Conservation (phyloP, 2,329 filamentous ascomycete species). For the Arthrobotrys entomopaga region DNA sequence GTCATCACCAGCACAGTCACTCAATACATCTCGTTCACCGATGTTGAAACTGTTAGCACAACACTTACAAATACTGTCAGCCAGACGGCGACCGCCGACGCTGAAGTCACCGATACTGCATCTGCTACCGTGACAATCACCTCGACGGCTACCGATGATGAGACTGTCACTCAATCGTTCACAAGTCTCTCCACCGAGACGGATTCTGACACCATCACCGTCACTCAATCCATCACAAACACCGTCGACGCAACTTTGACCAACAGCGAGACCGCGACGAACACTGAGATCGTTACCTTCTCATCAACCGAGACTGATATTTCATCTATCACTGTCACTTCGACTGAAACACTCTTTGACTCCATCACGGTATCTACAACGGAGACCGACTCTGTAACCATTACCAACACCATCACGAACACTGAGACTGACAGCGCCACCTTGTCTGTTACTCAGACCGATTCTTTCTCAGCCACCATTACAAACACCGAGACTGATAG, state of each 20-base stretch:
- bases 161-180: background rate
- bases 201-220: background rate
- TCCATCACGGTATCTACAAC: background rate
- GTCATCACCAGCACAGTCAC: conserved; percentile 17
- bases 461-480: background rate
- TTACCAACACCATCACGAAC: background rate
- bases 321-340: background rate
- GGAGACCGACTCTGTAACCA: background rate
- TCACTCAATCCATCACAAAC: background rate
- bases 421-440: conserved; percentile 3
- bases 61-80: conserved; percentile 9
- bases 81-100: background rate
- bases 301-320: background rate
- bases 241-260: conserved; percentile 10
- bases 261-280: background rate
- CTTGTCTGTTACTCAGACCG: background rate
- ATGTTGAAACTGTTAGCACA: background rate
- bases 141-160: background rate
- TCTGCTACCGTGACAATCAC: background rate
- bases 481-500: background rate
- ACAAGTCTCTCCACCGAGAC: background rate
- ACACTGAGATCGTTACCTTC: background rate
- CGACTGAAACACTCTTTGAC: background rate
- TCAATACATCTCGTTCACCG: conserved; percentile 6
- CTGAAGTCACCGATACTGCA: conserved; percentile 9